Evolutionary conservation across 257 asterid genomes (phyloP).

Genomic region (Solanum medicagineum): DNA sequence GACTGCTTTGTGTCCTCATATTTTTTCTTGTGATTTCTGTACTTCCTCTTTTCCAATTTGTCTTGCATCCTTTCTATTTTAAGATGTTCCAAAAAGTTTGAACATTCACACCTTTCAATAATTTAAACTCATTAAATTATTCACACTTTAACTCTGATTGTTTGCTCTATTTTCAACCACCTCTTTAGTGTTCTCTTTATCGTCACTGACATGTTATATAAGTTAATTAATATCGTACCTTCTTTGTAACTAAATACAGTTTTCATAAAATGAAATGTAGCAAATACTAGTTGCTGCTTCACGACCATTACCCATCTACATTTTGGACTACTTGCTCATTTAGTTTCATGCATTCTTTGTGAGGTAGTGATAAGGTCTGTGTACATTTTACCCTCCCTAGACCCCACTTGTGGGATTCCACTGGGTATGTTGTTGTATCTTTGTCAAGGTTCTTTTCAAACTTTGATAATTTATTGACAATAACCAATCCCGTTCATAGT

Average conservation of each 20-base stretch:
- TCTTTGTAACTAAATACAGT: neutral
- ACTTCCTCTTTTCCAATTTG: neutral
- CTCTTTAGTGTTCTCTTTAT: neutral
- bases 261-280: neutral
- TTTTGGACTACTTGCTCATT: neutral
- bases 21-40: neutral
- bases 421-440: neutral
- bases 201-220: neutral
- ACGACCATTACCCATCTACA: neutral
- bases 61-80: neutral
- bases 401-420: too few species aligned
- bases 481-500: neutral
- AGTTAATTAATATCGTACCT: neutral
- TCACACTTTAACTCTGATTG: neutral
- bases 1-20: neutral
- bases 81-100: neutral
- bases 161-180: neutral
- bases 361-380: too few species aligned
- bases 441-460: neutral
- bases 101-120: neutral
- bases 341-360: neutral
- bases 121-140: neutral
- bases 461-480: neutral
- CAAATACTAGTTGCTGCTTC: neutral
- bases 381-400: too few species aligned